A percentile compares a stretch with the other conserved stretches of the same genome.
Conservation (phyloP, 2,329 filamentous ascomycete genomes). For the Aspergillus texensis region DNA sequence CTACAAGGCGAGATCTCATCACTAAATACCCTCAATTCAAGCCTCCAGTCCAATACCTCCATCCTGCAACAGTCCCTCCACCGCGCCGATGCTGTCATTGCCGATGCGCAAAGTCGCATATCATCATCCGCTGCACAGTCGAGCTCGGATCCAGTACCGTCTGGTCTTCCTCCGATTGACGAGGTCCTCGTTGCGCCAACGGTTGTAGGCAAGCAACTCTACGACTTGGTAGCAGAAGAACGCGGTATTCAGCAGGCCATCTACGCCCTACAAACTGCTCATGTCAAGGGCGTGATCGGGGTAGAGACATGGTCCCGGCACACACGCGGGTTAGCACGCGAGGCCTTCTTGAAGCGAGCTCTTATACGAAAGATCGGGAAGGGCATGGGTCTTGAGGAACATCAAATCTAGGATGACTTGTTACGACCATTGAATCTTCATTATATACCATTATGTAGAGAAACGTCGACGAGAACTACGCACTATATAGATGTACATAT, state of each 20-base stretch:
- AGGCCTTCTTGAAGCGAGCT: conserved; percentile 51
- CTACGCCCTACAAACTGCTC: conserved; percentile 59
- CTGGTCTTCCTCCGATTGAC: conserved; percentile 73
- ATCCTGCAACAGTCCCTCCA: conserved; percentile 77
- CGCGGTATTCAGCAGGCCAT: conserved; percentile 82
- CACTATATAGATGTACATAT: background rate
- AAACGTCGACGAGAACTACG: background rate
- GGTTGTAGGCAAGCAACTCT: conserved; percentile 89
- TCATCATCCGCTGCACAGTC: conserved; percentile 25
- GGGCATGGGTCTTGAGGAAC: conserved; percentile 48
- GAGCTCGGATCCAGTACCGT: conserved; percentile 35
- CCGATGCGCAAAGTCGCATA: conserved; percentile 65
- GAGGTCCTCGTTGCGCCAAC: conserved; percentile 92
- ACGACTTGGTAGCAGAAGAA: conserved; percentile 86
- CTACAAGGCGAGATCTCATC: conserved; percentile 75
- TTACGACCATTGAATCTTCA: background rate
- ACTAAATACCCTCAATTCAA: conserved; percentile 69
- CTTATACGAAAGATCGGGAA: conserved; percentile 49
- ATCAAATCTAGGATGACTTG: background rate
- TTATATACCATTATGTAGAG: conserved; percentile 5
- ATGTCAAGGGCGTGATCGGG: conserved; percentile 49
- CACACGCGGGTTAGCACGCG: conserved; percentile 50
- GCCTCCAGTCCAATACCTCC: conserved; percentile 74
- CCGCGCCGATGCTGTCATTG: conserved; percentile 77
- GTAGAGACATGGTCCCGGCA: conserved; percentile 51